These are phyloP conservation scores for Filobasidium floriforme DNA, from an alignment of 768 basidiomycete genomes.

Conservation along the genomic window DNA sequence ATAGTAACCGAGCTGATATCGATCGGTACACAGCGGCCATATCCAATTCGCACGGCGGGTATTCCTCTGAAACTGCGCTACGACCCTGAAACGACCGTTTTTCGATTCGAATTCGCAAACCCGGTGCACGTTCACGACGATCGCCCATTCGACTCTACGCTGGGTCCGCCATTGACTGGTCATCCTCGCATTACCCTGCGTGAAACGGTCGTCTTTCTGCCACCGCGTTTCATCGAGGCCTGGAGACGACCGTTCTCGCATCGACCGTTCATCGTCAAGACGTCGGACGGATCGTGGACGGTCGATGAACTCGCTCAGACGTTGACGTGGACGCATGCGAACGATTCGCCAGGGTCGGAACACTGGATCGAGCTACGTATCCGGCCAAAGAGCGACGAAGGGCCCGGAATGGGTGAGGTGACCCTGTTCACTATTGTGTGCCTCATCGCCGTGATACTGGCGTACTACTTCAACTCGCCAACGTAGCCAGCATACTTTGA, in stretches of 20 bases:
- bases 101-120: slow-evolving; percentile 23
- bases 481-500: not conserved
- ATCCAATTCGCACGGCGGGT: slow-evolving; percentile 82
- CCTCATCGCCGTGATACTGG: not conserved
- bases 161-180: slow-evolving; percentile 8
- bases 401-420: not conserved
- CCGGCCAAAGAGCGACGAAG: not conserved
- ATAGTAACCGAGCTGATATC: not conserved
- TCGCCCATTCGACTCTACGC: not conserved
- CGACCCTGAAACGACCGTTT: slow-evolving; percentile 40
- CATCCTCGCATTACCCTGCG: slow-evolving; percentile 14
- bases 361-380: not conserved
- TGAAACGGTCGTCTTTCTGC: slow-evolving; percentile 17
- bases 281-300: slow-evolving; percentile 4
- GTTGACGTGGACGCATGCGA: slow-evolving; percentile 1
- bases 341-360: not conserved
- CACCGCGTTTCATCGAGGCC: slow-evolving; percentile 8
- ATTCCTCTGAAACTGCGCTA: slow-evolving; percentile 67
- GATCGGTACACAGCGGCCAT: slow-evolving; percentile 56
- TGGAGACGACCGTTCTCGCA: not conserved
- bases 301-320: not conserved
- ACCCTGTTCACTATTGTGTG: not conserved
- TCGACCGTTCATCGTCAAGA: not conserved
- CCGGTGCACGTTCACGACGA: not conserved
- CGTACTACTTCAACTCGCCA: not conserved